Conservation (phyloP, 176 grass and related monocot genomes). For the Calamus simplicifolius region DNA sequence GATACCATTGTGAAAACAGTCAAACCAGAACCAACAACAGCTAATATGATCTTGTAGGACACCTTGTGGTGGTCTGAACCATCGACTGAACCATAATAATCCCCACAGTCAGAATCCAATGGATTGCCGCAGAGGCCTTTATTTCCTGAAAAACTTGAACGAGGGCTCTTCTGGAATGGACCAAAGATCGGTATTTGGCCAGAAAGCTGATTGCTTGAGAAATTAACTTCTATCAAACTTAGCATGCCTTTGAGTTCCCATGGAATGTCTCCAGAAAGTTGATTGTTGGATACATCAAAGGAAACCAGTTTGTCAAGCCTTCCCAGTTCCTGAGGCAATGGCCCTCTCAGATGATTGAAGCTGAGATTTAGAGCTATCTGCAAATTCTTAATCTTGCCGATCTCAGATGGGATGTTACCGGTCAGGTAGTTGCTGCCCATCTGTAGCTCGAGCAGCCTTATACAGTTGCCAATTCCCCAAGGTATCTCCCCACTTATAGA, state of each 20-base stretch:
- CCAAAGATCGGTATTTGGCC: conserved; percentile 63
- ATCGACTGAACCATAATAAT: conserved; percentile 52
- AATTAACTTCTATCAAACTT: conserved; percentile 91
- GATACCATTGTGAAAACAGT: conserved; percentile 64
- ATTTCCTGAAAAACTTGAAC: conserved; percentile 73
- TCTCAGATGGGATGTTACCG: conserved; percentile 63
- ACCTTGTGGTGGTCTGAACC: conserved; percentile 54
- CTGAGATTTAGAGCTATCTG: conserved; percentile 94
- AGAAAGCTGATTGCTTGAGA: conserved; percentile 70
- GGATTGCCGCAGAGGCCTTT: conserved; percentile 67
- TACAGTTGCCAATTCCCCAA: conserved; percentile 42
- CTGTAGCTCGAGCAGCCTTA: conserved; percentile 60
- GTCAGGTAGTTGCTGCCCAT: conserved; percentile 69
- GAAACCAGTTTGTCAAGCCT: conserved; percentile 82
- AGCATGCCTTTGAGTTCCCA: conserved; percentile 83
- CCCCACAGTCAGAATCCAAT: conserved; percentile 43
- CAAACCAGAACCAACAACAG: conserved; percentile 70
- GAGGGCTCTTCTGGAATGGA: conserved; percentile 84
- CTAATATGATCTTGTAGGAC: conserved; percentile 77
- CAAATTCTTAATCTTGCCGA: conserved; percentile 80
- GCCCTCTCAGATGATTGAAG: conserved; percentile 63
- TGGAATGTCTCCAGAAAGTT: conserved; percentile 71
- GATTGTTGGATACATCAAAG: conserved; percentile 80
- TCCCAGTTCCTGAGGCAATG: conserved; percentile 59
- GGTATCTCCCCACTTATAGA: conserved; percentile 49